These are phyloP conservation scores for Rhodotorula sp. DNA, from an alignment of 1,284 basidiomycete genomes.

Conservation along the genomic window DNA sequence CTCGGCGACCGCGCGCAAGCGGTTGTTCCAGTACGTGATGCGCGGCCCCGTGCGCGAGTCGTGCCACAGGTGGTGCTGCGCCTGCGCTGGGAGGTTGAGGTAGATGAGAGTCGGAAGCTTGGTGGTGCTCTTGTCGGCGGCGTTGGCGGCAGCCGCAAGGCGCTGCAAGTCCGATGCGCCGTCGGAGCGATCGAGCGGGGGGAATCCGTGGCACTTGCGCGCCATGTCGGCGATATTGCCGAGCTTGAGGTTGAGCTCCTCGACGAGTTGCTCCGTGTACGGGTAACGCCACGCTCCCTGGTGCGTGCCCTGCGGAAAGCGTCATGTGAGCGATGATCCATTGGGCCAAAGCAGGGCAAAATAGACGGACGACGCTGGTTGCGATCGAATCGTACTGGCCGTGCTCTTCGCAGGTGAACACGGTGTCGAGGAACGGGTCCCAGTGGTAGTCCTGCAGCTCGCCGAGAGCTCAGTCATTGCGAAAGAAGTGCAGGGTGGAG, in stretches of 20 bases:
- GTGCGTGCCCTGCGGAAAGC: conserved; percentile 6
- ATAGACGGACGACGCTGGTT: neutral
- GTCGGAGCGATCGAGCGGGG: neutral
- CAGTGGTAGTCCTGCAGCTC: conserved; percentile 10
- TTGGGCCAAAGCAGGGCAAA: neutral
- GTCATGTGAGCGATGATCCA: no score
- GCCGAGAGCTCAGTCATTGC: no score
- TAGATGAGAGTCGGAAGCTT: conserved; percentile 4
- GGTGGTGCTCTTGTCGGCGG: neutral
- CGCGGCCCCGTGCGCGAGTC: conserved; percentile 15
- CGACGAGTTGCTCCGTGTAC: neutral
- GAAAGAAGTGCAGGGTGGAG: neutral
- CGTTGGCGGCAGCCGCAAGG: neutral
- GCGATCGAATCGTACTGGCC: conserved; percentile 20
- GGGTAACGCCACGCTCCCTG: conserved; percentile 11
- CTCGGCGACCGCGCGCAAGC: neutral
- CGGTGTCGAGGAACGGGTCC: conserved; percentile 10
- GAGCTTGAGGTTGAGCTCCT: neutral
- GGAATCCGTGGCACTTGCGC: neutral
- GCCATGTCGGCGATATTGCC: neutral
- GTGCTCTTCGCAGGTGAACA: neutral
- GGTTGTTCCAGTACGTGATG: neutral
- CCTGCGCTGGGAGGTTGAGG: conserved; percentile 14
- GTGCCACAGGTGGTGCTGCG: conserved; percentile 15
- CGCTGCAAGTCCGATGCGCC: neutral